Evolutionary conservation across 495 filamentous ascomycete species (phyloP).

Genomic region (Aspergillus sparsus): DNA sequence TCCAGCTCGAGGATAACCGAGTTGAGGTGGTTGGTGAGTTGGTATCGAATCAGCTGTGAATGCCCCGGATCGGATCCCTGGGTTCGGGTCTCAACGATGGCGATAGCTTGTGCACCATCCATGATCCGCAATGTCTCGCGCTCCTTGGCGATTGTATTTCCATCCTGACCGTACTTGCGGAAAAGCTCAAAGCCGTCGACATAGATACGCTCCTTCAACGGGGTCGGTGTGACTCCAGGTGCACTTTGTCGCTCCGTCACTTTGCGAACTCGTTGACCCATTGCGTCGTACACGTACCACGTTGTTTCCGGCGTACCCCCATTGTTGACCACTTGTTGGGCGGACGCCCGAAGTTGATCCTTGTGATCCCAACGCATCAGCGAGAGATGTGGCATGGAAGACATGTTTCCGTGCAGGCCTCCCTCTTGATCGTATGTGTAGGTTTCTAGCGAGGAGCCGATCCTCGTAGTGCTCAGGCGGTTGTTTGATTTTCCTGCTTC

Average conservation of each 20-base stretch:
- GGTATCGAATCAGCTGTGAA: background rate
- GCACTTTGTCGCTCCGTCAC: background rate
- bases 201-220: background rate
- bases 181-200: background rate
- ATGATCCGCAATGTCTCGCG: background rate
- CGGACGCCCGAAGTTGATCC: background rate
- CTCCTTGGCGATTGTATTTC: background rate
- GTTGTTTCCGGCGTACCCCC: background rate
- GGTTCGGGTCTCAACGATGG: background rate
- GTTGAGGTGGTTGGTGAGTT: background rate
- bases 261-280: background rate
- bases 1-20: background rate
- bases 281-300: background rate
- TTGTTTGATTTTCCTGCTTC: background rate
- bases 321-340: background rate
- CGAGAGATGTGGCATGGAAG: background rate
- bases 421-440: background rate
- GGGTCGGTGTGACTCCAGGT: background rate
- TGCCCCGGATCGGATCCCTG: background rate
- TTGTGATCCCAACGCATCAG: background rate
- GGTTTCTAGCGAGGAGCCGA: background rate
- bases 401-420: background rate
- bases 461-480: background rate
- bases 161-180: background rate
- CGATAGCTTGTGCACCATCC: background rate